Base-by-base conservation (phyloP, 768 basidiomycete genomes). In the Arthromyces matolae region DNA sequence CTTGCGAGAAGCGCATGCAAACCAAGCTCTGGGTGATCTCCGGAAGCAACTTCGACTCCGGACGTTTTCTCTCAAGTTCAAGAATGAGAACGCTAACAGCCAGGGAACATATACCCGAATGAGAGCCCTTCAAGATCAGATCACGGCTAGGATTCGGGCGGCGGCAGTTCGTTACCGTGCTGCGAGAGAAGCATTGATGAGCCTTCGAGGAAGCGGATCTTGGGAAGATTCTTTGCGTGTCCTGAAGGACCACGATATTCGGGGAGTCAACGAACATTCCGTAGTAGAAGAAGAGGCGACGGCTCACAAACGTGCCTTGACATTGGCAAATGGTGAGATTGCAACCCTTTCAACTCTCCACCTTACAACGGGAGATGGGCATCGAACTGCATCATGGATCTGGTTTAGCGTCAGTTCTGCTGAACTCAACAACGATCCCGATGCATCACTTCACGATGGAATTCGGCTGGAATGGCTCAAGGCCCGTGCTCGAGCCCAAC, bases 391-490 rank as follows among this genome's bases (percentile, higher is more conserved):
- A 4, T 47, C 36, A 10, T 47, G 45, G 45, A 47, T 47, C 10
- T 47, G 45, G 45, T 38, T 28, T 18, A 47, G 14, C 23, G 29
- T 47, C 8, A 38, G 25, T 6, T 7, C 35, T 13, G 37, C 8
- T 5, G 45, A 47, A 20, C 29, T 32, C 22, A 19, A 22, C 20
- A 13, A 10, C 25, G 42, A 24, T 25, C 46, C 42, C n/a, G 32
- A 50, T 41, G 33, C n/a, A n/a, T n/a, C n/a, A n/a, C n/a, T n/a
- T n/a, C n/a, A n/a, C n/a, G n/a, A n/a, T n/a, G n/a, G n/a, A n/a
- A n/a, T n/a, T n/a, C 58, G 55, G 4, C 44, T 66, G 8, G 61
- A 65, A 25, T 66, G 62, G 62, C 36, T 42, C 1, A 66, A 65
- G 47, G 47, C 54, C 1, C 51, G 41, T 0, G 58, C 61, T 0